Conservation (phyloP, 257 asterid genomes). For the Galeopsis tetrahit region DNA sequence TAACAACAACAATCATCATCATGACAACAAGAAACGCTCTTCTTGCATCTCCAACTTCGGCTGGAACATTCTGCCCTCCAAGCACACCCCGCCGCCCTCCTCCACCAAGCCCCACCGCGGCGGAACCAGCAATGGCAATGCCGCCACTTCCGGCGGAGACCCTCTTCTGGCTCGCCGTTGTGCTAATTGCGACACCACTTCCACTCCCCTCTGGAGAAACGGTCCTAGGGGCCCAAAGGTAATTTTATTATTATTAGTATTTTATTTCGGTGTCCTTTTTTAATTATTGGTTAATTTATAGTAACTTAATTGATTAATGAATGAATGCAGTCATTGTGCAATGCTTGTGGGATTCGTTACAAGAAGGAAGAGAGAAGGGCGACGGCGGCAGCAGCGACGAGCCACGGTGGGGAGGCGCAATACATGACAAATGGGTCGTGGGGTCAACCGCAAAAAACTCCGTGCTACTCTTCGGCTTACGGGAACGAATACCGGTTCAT, state of each 20-base stretch:
- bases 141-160: conserved; percentile 48
- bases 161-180: conserved; percentile 88
- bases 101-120: conserved; percentile 52
- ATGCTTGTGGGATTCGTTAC: conserved; percentile 96
- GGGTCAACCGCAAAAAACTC: conserved; percentile 51
- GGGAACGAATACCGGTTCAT: conserved; percentile 64
- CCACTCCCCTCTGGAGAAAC: conserved; percentile 97
- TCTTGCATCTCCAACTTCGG: conserved; percentile 68
- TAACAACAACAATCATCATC: conserved; percentile 14
- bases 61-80: conserved; percentile 73
- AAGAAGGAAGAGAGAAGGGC: conserved; percentile 98
- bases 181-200: conserved; percentile 93
- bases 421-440: conserved; percentile 57
- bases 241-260: neutral
- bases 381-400: conserved; percentile 70
- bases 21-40: conserved; percentile 55
- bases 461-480: conserved; percentile 43
- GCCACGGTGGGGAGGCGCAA: conserved; percentile 48
- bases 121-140: neutral
- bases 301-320: neutral
- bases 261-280: neutral
- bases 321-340: conserved; percentile 84
- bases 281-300: neutral
- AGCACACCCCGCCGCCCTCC: conserved; percentile 50
- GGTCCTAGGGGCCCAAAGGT: conserved; percentile 96